Conservation (phyloP, 169 alveolate genomes). For the Perkinsus chesapeaki region DNA sequence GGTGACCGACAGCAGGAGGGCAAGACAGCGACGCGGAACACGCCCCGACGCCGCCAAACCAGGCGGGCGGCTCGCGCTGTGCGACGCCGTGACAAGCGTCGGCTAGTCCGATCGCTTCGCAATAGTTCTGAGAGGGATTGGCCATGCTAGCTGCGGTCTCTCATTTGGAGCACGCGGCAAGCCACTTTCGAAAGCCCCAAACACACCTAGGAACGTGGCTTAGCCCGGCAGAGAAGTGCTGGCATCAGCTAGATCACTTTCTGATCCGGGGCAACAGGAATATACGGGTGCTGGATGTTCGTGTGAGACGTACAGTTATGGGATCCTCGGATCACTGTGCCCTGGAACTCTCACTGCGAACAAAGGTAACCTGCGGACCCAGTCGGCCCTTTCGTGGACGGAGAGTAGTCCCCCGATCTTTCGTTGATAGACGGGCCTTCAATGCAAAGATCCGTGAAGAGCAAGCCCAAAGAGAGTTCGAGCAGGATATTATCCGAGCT, state of each 20-base stretch:
- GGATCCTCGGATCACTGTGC: neutral
- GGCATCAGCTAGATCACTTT: neutral
- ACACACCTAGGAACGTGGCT: neutral
- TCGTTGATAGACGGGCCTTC: neutral
- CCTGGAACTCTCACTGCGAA: neutral
- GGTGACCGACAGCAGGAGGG: neutral
- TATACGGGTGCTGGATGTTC: neutral
- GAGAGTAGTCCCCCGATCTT: neutral
- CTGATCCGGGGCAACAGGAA: neutral
- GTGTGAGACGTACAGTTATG: neutral
- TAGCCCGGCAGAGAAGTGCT: neutral
- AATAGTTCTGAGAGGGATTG: neutral
- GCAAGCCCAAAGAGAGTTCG: neutral
- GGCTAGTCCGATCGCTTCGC: neutral
- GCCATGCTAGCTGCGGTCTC: neutral
- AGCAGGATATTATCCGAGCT: neutral
- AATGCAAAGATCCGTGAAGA: neutral
- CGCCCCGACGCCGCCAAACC: neutral
- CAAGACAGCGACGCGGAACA: neutral
- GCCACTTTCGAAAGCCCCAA: neutral
- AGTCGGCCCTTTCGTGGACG: neutral
- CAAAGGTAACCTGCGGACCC: neutral
- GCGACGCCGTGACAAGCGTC: no score
- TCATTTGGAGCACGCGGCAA: neutral
- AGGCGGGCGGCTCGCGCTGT: neutral